Evolutionary conservation across 2,329 filamentous ascomycete species (phyloP).

Genomic region (Coniochaeta sp.): DNA sequence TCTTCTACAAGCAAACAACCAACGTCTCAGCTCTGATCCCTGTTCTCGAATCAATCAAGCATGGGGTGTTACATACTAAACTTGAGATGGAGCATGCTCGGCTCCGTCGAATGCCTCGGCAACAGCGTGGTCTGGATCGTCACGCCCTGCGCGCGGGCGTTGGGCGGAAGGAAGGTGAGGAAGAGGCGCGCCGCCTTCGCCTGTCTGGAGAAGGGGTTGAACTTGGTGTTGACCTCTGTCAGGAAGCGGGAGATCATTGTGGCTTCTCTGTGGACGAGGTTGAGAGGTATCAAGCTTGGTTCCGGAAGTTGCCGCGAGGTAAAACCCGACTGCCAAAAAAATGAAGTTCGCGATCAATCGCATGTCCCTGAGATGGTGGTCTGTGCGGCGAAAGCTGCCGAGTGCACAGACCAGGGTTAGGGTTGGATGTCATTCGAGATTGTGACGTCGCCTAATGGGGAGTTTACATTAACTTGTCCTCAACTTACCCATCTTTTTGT

Average conservation of each 20-base stretch:
- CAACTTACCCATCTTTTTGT: too few relatives aligned
- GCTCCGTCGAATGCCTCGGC: conserved; percentile 57
- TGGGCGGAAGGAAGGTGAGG: conserved; percentile 75
- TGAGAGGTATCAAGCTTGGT: not conserved
- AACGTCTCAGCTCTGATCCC: too few relatives aligned
- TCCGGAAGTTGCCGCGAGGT: not conserved
- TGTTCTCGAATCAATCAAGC: too few relatives aligned
- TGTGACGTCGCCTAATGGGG: too few relatives aligned
- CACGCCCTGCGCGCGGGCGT: conserved; percentile 66
- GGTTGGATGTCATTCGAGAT: too few relatives aligned
- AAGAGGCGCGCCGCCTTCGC: conserved; percentile 83
- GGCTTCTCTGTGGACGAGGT: not conserved
- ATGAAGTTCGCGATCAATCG: not conserved
- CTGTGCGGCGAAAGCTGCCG: not conserved
- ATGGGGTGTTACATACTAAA: conserved; percentile 59
- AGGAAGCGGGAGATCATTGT: conserved; percentile 79
- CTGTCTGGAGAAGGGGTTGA: conserved; percentile 82
- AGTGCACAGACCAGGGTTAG: too few relatives aligned
- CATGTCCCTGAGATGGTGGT: not conserved
- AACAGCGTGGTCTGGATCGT: conserved; percentile 72
- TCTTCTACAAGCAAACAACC: conserved; percentile 56
- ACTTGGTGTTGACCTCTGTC: conserved; percentile 75
- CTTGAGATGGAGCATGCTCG: conserved; percentile 66
- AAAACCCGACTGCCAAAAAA: too few relatives aligned
- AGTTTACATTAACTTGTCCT: too few relatives aligned